Evolutionary conservation across 495 filamentous ascomycete genomes (phyloP).

Genomic region (Collariella sp.): DNA sequence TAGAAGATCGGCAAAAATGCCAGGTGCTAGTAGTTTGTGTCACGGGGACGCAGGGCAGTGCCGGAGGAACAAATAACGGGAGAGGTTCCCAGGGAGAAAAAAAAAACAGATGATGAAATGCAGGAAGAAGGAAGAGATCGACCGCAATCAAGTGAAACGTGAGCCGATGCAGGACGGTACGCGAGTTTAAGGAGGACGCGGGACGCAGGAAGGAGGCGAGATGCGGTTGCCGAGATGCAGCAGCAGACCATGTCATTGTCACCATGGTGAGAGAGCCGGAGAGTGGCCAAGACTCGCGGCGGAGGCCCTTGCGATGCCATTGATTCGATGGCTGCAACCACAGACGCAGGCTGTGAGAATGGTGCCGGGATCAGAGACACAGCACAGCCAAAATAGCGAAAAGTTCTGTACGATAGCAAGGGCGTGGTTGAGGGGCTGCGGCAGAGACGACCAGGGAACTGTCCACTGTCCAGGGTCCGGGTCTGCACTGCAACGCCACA

Average conservation of each 20-base stretch:
- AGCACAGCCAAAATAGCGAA: neutral
- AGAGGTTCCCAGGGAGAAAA: conserved; percentile 6
- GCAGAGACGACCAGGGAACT: too few species aligned
- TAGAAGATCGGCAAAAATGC: conserved; percentile 1
- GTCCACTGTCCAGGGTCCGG: neutral
- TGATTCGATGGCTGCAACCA: conserved; percentile 5
- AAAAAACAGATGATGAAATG: conserved; percentile 6
- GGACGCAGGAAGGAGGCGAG: neutral
- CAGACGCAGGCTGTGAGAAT: neutral
- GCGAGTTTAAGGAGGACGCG: conserved; percentile 1
- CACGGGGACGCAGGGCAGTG: conserved; percentile 11
- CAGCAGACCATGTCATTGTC: neutral
- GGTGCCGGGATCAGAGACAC: neutral
- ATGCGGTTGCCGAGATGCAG: neutral
- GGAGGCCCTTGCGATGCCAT: neutral
- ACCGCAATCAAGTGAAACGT: neutral
- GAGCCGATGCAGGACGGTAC: neutral
- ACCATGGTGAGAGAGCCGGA: neutral
- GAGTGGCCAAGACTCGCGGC: too few species aligned
- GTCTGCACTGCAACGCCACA: neutral
- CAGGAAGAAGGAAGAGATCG: neutral
- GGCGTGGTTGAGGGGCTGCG: too few species aligned
- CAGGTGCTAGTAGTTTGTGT: neutral
- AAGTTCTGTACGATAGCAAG: neutral
- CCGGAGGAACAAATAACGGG: conserved; percentile 1